Conservation (phyloP, 805 yeast species). For the Starmerella tilneyi region DNA sequence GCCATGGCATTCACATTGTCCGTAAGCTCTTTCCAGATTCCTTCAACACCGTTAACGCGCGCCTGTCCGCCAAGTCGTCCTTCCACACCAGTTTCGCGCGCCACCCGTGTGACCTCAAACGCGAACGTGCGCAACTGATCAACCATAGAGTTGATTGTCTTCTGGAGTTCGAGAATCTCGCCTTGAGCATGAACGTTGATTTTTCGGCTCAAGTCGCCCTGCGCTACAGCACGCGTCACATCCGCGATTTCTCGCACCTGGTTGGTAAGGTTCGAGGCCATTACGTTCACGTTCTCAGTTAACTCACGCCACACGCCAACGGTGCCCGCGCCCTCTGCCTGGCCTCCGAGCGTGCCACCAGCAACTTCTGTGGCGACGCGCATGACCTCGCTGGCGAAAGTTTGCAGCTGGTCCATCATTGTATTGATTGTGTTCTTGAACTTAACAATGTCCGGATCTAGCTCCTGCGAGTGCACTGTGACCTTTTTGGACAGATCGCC, state of each 20-base stretch:
- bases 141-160: slow-evolving; percentile 82
- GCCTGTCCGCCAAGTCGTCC: slow-evolving; percentile 88
- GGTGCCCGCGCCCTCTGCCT: slow-evolving; percentile 73
- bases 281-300: slow-evolving; percentile 77
- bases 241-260: slow-evolving; percentile 87
- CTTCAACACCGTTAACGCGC: slow-evolving; percentile 63
- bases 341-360: slow-evolving; percentile 83
- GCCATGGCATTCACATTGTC: slow-evolving; percentile 91
- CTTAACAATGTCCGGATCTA: slow-evolving; percentile 68
- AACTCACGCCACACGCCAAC: slow-evolving; percentile 83
- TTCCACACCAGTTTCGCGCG: slow-evolving; percentile 82
- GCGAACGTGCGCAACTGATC: slow-evolving; percentile 76
- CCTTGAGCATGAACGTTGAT: slow-evolving; percentile 89
- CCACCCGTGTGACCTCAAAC: slow-evolving; percentile 76
- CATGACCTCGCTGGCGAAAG: slow-evolving; percentile 71
- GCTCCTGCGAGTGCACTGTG: slow-evolving; percentile 56
- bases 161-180: slow-evolving; percentile 72
- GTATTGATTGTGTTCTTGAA: slow-evolving; percentile 74
- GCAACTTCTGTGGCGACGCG: slow-evolving; percentile 85
- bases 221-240: slow-evolving; percentile 79
- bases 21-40: slow-evolving; percentile 78
- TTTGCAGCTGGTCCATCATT: slow-evolving; percentile 80
- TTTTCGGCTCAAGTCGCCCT: slow-evolving; percentile 72
- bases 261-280: slow-evolving; percentile 79
- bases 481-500: slow-evolving; percentile 81